Percentiles rank a stretch among this genome's conserved stretches.
phyloP scores from a whole-genome alignment of 2,329 filamentous ascomycete genomes.

The Apiospora arundinis region DNA sequence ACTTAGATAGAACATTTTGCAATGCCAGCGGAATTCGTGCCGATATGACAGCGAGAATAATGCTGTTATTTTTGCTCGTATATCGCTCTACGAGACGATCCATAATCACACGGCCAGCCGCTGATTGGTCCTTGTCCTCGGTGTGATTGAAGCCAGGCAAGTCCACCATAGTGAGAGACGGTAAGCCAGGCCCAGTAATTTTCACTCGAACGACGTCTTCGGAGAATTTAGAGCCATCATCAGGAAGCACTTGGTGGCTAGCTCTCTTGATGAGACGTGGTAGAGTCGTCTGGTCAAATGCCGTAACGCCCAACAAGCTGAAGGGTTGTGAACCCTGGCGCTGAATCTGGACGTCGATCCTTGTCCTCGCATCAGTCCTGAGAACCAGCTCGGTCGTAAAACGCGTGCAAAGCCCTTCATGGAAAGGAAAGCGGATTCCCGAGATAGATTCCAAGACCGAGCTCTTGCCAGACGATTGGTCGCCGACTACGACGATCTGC shows the following conservation, averaged over 20 bases:
- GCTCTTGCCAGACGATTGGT: conserved; percentile 68
- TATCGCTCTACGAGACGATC: conserved; percentile 53
- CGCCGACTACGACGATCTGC: conserved; percentile 64
- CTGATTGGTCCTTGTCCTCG: conserved; percentile 41
- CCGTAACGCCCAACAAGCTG: too few species aligned
- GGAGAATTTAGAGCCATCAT: conserved; percentile 42
- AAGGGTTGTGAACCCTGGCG: too few species aligned
- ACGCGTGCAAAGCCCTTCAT: conserved; percentile 62
- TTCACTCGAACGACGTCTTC: conserved; percentile 54
- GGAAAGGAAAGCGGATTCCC: conserved; percentile 42
- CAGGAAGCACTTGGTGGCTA: too few species aligned
- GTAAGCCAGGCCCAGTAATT: conserved; percentile 49
- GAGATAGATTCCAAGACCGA: conserved; percentile 69
- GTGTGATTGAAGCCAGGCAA: conserved; percentile 54
- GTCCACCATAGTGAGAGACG: conserved; percentile 60
- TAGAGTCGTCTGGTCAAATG: too few species aligned
- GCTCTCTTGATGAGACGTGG: too few species aligned
- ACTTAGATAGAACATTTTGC: conserved; percentile 55
- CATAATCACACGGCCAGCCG: conserved; percentile 40
- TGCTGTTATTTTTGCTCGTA: conserved; percentile 56
- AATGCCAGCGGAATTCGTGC: conserved; percentile 59
- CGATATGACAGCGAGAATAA: conserved; percentile 59
- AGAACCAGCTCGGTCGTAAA: conserved; percentile 68
- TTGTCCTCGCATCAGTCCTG: conserved; percentile 44
- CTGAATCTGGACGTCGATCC: conserved; percentile 50